These are phyloP conservation scores for Psilocybe cubensis DNA, from an alignment of 768 basidiomycete genomes.

Conservation along the genomic window DNA sequence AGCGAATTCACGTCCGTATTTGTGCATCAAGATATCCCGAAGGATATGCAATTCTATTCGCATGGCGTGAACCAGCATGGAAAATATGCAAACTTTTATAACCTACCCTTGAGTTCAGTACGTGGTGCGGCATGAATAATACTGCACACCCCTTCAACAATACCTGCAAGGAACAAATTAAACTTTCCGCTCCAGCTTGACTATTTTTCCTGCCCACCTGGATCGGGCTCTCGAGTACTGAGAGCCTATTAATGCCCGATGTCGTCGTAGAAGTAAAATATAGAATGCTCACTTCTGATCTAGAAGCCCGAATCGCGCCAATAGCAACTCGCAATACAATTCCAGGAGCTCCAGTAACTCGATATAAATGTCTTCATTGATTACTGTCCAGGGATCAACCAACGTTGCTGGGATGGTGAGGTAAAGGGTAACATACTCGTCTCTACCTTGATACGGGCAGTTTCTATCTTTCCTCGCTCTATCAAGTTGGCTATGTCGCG, in stretches of 20 bases:
- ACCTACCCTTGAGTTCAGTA: constrained; percentile 84
- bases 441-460: constrained; percentile 85
- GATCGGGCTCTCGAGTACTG: constrained; percentile 85
- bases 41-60: constrained; percentile 83
- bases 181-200: neutral
- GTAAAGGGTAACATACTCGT: constrained; percentile 55
- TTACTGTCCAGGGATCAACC: constrained; percentile 49
- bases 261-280: constrained; percentile 14
- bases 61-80: neutral
- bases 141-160: constrained; percentile 81
- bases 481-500: constrained; percentile 82
- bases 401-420: constrained; percentile 5
- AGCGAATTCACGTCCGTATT: constrained; percentile 92
- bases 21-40: constrained; percentile 94
- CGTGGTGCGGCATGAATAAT: constrained; percentile 92
- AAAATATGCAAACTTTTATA: neutral
- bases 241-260: constrained; percentile 1
- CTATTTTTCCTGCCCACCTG: constrained; percentile 40
- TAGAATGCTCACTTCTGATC: constrained; percentile 74
- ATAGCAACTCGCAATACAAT: constrained; percentile 91
- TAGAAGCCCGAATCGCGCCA: constrained; percentile 89
- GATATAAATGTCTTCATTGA: constrained; percentile 82
- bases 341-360: constrained; percentile 93
- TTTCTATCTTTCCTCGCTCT: constrained; percentile 82
- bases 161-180: constrained; percentile 26